Evolutionary conservation across 352 stramenopile genomes (phyloP).

Genomic region (Phytopythium sindhum): DNA sequence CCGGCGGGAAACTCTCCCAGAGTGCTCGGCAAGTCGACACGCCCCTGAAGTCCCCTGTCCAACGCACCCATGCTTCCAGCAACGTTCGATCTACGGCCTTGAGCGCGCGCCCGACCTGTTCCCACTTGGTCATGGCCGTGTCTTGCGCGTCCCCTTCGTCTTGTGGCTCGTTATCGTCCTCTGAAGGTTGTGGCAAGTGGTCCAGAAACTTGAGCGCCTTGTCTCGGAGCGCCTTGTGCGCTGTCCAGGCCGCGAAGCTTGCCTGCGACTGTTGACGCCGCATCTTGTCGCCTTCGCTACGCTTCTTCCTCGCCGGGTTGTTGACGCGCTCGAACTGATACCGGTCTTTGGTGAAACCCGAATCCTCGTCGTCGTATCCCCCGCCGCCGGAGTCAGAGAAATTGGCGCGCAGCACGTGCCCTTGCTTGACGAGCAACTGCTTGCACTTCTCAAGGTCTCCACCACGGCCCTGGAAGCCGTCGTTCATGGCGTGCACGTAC

Average conservation of each 20-base stretch:
- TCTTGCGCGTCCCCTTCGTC: slow-evolving; percentile 19
- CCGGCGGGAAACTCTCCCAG: slow-evolving; percentile 84
- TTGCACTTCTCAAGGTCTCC: slow-evolving; percentile 82
- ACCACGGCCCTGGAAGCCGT: slow-evolving; percentile 80
- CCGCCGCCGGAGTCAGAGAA: slow-evolving; percentile 33
- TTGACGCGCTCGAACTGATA: slow-evolving; percentile 73
- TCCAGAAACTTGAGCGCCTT: slow-evolving; percentile 72
- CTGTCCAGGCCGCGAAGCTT: slow-evolving; percentile 70
- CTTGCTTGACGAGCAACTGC: slow-evolving; percentile 69
- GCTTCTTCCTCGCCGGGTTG: slow-evolving; percentile 54
- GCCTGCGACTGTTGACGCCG: slow-evolving; percentile 64
- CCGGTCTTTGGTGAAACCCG: slow-evolving; percentile 66
- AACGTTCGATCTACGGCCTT: slow-evolving; percentile 87
- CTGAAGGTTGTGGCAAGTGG: slow-evolving; percentile 54
- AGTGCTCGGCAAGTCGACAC: slow-evolving; percentile 57
- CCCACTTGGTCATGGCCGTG: slow-evolving; percentile 41
- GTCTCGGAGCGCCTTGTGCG: slow-evolving; percentile 75
- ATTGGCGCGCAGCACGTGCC: slow-evolving; percentile 72
- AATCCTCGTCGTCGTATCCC: slow-evolving; percentile 27
- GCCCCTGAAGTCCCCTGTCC: slow-evolving; percentile 64
- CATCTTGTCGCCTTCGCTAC: slow-evolving; percentile 34
- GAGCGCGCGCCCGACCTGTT: slow-evolving; percentile 84
- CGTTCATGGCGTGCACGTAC: slow-evolving; percentile 84
- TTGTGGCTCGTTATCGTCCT: slow-evolving; percentile 18
- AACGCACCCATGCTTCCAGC: slow-evolving; percentile 80